Evolutionary conservation across 495 filamentous ascomycete species (phyloP).

Genomic region (Xylaria acuta): DNA sequence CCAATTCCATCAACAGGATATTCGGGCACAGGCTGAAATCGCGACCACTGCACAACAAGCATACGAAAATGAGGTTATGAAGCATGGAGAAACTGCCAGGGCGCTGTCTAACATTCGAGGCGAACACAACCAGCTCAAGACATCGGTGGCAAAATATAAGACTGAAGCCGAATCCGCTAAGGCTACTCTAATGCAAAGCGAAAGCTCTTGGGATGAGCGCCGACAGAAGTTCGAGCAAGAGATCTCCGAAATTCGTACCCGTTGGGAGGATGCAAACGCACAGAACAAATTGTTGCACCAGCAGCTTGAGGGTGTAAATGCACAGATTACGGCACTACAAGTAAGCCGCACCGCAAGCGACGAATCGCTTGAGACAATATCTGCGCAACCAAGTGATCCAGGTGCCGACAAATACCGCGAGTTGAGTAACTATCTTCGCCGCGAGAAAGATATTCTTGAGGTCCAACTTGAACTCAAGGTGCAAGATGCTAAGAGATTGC

Average conservation of each 20-base stretch:
- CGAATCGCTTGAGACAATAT: slow-evolving; percentile 45
- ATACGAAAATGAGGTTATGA: slow-evolving; percentile 91
- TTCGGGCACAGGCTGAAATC: slow-evolving; percentile 92
- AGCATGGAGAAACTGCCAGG: slow-evolving; percentile 92
- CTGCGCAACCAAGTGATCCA: slow-evolving; percentile 43
- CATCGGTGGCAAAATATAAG: slow-evolving; percentile 71
- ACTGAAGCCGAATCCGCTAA: slow-evolving; percentile 83
- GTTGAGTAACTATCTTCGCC: slow-evolving; percentile 86
- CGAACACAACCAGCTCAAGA: slow-evolving; percentile 81
- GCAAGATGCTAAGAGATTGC: slow-evolving; percentile 83
- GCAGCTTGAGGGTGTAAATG: slow-evolving; percentile 81
- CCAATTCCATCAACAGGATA: slow-evolving; percentile 84
- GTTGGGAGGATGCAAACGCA: slow-evolving; percentile 78
- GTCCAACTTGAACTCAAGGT: slow-evolving; percentile 88
- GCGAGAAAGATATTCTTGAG: slow-evolving; percentile 97
- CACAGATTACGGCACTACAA: slow-evolving; percentile 78
- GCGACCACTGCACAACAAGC: slow-evolving; percentile 90
- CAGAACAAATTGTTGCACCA: slow-evolving; percentile 90
- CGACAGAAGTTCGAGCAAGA: slow-evolving; percentile 83
- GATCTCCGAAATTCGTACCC: slow-evolving; percentile 73
- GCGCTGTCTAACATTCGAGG: slow-evolving; percentile 75
- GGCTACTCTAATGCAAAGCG: slow-evolving; percentile 75
- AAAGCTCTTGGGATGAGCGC: slow-evolving; percentile 86
- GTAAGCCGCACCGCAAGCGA: slow-evolving; percentile 66
- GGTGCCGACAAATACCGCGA: slow-evolving; percentile 73